A percentile compares a stretch with the other conserved stretches of the same genome.
Conservation (phyloP, 345 rosid species). For the Aquilaria yunnanensis region DNA sequence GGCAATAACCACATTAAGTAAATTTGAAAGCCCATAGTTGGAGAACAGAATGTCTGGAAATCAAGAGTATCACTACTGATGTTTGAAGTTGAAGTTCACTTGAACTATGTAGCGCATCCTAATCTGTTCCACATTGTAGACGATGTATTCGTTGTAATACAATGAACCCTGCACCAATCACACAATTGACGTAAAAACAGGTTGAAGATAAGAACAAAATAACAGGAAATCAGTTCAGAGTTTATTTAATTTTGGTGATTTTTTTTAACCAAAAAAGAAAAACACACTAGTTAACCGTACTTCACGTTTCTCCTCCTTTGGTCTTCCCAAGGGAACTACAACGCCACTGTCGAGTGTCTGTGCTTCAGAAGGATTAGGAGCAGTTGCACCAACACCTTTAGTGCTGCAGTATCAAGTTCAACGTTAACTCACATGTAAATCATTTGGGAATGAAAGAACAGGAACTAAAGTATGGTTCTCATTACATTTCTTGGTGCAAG, state of each 20-base stretch:
- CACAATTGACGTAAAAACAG: background rate
- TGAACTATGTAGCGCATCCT: slow-evolving; percentile 72
- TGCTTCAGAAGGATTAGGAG: slow-evolving; percentile 58
- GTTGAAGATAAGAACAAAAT: background rate
- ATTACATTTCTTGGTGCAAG: too few species aligned
- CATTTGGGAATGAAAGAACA: too few species aligned
- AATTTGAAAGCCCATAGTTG: too few species aligned
- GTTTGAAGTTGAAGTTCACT: slow-evolving; percentile 49
- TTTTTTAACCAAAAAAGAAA: background rate
- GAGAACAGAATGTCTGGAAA: too few species aligned
- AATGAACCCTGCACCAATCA: slow-evolving; percentile 54
- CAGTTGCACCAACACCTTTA: slow-evolving; percentile 74
- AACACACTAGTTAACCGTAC: slow-evolving; percentile 3
- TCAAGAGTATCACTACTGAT: too few species aligned
- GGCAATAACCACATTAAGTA: too few species aligned
- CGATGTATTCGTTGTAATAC: slow-evolving; percentile 73
- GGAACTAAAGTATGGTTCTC: too few species aligned
- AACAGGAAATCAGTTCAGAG: too few species aligned
- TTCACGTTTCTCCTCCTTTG: slow-evolving; percentile 33
- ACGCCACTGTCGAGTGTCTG: slow-evolving; percentile 55
- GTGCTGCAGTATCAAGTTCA: slow-evolving; percentile 41
- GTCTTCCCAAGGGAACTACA: slow-evolving; percentile 74
- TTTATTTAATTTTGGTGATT: background rate
- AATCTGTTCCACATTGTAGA: slow-evolving; percentile 79
- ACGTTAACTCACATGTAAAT: too few species aligned